Conservation (phyloP, 116 monocot genomes). For the Cymodocea nodosa region DNA sequence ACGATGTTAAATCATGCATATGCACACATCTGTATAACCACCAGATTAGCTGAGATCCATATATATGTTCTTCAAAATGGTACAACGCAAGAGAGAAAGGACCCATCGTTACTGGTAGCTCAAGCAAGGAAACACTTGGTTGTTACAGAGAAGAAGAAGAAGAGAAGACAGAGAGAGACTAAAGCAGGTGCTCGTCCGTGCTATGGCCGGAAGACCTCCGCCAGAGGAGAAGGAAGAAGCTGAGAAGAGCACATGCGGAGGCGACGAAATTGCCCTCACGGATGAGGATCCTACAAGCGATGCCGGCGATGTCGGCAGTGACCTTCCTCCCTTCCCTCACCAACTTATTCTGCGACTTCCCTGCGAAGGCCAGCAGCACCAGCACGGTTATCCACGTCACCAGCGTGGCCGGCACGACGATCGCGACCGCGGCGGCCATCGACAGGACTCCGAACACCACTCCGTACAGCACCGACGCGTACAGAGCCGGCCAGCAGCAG, state of each 20-base stretch:
- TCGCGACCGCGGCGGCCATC: slow-evolving; percentile 70
- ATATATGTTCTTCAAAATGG: no score
- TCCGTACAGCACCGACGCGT: slow-evolving; percentile 77
- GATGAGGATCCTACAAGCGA: slow-evolving; percentile 47
- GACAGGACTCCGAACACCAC: slow-evolving; percentile 73
- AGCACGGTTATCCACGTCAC: slow-evolving; percentile 91
- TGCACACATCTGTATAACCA: no score
- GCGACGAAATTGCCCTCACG: slow-evolving; percentile 78
- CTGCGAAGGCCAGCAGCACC: slow-evolving; percentile 82
- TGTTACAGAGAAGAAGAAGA: no score
- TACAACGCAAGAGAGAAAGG: no score
- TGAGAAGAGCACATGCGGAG: slow-evolving; percentile 37
- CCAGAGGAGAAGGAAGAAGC: slow-evolving; percentile 46
- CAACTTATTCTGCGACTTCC: slow-evolving; percentile 46
- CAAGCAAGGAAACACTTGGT: no score
- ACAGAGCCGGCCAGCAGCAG: slow-evolving; percentile 36
- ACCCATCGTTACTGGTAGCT: no score
- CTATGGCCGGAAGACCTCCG: background rate
- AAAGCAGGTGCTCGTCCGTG: no score
- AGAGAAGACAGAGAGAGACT: no score
- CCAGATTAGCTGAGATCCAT: no score
- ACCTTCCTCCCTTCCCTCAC: slow-evolving; percentile 54
- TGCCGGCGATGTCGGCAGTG: slow-evolving; percentile 55
- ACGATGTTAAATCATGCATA: no score
- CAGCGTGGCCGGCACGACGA: slow-evolving; percentile 80